A percentile compares a stretch with the other conserved stretches of the same genome.
Conservation (phyloP, 2,329 filamentous ascomycete species). For the Beauveria australis region DNA sequence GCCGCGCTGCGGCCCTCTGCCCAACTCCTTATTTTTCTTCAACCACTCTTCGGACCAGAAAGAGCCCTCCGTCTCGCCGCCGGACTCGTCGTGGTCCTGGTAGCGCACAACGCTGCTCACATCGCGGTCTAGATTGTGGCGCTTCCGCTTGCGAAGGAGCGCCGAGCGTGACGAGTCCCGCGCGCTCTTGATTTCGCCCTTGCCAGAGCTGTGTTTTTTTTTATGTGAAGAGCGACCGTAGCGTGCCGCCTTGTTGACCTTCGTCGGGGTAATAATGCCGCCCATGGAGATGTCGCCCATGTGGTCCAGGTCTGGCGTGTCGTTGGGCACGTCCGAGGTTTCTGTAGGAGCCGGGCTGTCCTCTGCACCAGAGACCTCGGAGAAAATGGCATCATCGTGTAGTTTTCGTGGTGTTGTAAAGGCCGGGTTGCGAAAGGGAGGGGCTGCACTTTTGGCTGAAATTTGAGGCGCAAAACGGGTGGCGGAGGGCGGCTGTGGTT, state of each 20-base stretch:
- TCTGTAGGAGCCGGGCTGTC: conserved; percentile 54
- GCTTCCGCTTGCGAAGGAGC: conserved; percentile 46
- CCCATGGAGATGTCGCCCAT: conserved; percentile 32
- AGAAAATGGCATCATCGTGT: conserved; percentile 43
- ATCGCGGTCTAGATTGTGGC: conserved; percentile 42
- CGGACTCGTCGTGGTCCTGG: conserved; percentile 35
- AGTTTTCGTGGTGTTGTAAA: conserved; percentile 56
- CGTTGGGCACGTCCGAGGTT: conserved; percentile 42
- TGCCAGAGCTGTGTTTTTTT: conserved; percentile 42
- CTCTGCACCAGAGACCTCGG: conserved; percentile 50
- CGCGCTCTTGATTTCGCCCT: conserved; percentile 54
- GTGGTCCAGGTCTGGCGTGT: conserved; percentile 44
- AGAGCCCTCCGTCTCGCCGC: conserved; percentile 41
- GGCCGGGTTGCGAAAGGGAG: conserved; percentile 53
- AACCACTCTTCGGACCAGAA: conserved; percentile 18
- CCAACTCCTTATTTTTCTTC: conserved; percentile 18
- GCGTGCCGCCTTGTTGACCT: conserved; percentile 37
- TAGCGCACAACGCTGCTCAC: conserved; percentile 42
- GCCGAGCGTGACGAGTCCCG: conserved; percentile 30
- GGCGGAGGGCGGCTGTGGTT: conserved; percentile 32
- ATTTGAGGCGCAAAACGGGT: conserved; percentile 39
- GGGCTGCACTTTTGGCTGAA: conserved; percentile 33
- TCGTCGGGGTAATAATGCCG: conserved; percentile 37
- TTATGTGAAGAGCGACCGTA: conserved; percentile 34
- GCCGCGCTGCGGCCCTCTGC: conserved; percentile 15